Evolutionary conservation across 805 yeast genomes (phyloP).

Genomic region (Schwanniomyces polymorphus): DNA sequence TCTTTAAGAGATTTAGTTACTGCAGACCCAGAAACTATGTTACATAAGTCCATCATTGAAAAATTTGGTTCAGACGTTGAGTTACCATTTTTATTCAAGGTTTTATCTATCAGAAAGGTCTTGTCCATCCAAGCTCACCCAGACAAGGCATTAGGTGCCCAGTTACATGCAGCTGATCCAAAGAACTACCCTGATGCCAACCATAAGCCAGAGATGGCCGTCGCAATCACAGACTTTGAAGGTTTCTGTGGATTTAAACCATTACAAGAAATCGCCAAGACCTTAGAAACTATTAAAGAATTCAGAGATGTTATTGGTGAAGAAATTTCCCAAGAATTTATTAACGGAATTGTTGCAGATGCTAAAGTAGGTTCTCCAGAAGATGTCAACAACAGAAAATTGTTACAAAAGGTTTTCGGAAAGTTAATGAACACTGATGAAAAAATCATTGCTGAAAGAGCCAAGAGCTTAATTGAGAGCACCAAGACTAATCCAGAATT

Average conservation of each 20-base stretch:
- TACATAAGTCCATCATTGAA: conserved; percentile 58
- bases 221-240: conserved; percentile 93
- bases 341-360: conserved; percentile 43
- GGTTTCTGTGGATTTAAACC: conserved; percentile 99
- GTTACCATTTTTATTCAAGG: conserved; percentile 92
- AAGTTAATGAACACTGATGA: conserved; percentile 84
- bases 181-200: conserved; percentile 95
- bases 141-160: conserved; percentile 78
- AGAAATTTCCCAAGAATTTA: conserved; percentile 55
- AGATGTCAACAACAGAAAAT: conserved; percentile 57
- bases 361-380: conserved; percentile 50
- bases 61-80: conserved; percentile 71
- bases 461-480: conserved; percentile 65
- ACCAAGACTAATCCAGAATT: conserved; percentile 59
- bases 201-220: conserved; percentile 99
- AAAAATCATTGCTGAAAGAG: conserved; percentile 50
- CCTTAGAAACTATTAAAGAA: conserved; percentile 76
- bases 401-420: conserved; percentile 74
- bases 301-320: conserved; percentile 68
- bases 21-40: conserved; percentile 54
- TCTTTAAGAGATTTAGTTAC: conserved; percentile 67
- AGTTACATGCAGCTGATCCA: conserved; percentile 80
- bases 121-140: conserved; percentile 98
- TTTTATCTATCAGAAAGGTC: conserved; percentile 88
- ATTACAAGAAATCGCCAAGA: conserved; percentile 67